phyloP scores from a whole-genome alignment of 2,329 filamentous ascomycete species.

The Parasarocladium wereldwijsianum region DNA sequence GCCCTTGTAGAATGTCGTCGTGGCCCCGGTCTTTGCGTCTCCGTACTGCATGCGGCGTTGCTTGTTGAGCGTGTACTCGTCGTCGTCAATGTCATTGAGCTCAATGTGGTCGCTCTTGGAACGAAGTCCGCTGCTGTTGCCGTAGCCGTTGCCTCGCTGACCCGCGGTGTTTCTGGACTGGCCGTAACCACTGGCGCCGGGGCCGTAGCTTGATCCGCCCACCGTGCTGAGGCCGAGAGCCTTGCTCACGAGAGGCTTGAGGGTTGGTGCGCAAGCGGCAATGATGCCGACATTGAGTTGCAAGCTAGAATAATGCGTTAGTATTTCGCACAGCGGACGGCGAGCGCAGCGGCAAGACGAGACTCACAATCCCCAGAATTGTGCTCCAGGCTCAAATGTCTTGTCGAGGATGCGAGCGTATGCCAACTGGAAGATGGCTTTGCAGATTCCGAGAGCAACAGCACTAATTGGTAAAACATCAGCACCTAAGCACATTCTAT shows the following conservation, averaged over 20 bases:
- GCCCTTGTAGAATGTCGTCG: slow-evolving; percentile 2
- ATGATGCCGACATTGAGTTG: slow-evolving; percentile 25
- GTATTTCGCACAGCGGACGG: slow-evolving; percentile 5
- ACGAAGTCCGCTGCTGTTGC: not conserved
- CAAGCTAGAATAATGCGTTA: slow-evolving; percentile 15
- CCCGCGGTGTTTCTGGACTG: slow-evolving; percentile 1
- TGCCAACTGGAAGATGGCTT: slow-evolving; percentile 20
- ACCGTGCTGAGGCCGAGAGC: slow-evolving; percentile 11
- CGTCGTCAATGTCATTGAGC: slow-evolving; percentile 2
- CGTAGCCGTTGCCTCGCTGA: not conserved
- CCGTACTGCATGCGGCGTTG: not conserved
- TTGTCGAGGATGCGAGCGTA: slow-evolving; percentile 15
- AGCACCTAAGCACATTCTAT: not conserved
- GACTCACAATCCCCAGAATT: slow-evolving; percentile 19
- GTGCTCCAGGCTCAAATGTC: slow-evolving; percentile 11
- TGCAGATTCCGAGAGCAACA: slow-evolving; percentile 23
- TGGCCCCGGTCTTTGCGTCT: slow-evolving; percentile 1
- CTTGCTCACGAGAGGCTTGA: slow-evolving; percentile 20
- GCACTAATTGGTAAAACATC: slow-evolving; percentile 13
- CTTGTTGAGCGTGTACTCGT: too few species aligned
- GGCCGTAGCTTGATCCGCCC: not conserved
- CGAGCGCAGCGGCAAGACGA: not conserved
- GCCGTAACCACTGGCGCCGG: too few species aligned
- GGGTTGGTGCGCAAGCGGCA: slow-evolving; percentile 22
- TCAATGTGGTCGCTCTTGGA: slow-evolving; percentile 2